Evolutionary conservation across 441 rosid genomes (phyloP).

Genomic region (Hypseocharis bilobata): DNA sequence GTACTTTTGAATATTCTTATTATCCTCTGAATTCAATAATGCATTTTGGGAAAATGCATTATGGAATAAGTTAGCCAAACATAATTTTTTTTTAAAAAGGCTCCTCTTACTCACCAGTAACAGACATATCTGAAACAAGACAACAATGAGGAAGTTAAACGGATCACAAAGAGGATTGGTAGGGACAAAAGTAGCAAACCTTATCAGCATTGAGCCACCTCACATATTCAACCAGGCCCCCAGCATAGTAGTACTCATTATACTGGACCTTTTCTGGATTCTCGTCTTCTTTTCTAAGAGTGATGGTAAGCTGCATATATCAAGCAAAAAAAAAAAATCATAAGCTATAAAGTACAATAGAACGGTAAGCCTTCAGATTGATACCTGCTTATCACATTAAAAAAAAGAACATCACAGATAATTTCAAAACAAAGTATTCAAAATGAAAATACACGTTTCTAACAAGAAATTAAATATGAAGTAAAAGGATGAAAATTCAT

Average conservation of each 20-base stretch:
- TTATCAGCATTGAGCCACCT: slow-evolving; percentile 82
- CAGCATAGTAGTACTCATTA: slow-evolving; percentile 67
- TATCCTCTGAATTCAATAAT: no score
- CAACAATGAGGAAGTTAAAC: not conserved
- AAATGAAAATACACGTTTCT: not conserved
- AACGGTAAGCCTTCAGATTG: slow-evolving; percentile 8
- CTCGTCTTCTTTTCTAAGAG: slow-evolving; percentile 49
- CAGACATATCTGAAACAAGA: not conserved
- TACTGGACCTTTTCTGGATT: slow-evolving; percentile 50
- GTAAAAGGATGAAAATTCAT: slow-evolving; percentile 1
- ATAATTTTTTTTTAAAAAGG: not conserved
- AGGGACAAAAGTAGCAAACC: slow-evolving; percentile 33
- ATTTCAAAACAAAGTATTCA: not conserved
- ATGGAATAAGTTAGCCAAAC: not conserved
- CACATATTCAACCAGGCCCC: slow-evolving; percentile 88
- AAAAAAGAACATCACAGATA: not conserved
- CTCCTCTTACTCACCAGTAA: not conserved
- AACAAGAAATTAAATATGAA: not conserved
- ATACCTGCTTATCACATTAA: not conserved
- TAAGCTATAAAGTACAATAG: slow-evolving; percentile 13
- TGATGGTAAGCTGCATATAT: slow-evolving; percentile 59
- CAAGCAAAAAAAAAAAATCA: slow-evolving; percentile 11
- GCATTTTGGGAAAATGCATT: not conserved
- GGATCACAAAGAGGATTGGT: not conserved
- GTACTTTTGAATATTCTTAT: no score